A percentile compares a stretch with the other conserved stretches of the same genome.
These are phyloP conservation scores for Candida chilensis DNA, from an alignment of 805 yeast genomes.

Conservation along the genomic window DNA sequence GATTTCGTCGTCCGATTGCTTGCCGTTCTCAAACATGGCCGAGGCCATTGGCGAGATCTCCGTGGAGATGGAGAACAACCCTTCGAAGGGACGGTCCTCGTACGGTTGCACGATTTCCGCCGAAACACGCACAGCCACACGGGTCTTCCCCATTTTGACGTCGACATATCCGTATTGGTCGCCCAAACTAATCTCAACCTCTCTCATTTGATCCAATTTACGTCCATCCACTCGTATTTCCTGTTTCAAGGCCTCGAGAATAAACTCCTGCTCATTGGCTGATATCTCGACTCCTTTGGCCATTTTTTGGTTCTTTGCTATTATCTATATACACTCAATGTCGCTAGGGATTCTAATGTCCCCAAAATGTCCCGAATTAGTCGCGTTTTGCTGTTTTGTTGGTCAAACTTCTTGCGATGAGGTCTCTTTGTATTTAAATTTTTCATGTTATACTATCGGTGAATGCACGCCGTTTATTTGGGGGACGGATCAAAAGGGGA, in stretches of 20 bases:
- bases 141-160: conserved; percentile 67
- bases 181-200: conserved; percentile 56
- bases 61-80: conserved; percentile 72
- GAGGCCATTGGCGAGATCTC: conserved; percentile 90
- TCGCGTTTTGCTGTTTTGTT: no score
- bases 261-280: conserved; percentile 51
- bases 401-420: no score
- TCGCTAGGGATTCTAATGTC: no score
- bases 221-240: conserved; percentile 68
- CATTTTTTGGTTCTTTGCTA: conserved; percentile 37
- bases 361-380: no score
- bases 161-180: conserved; percentile 76
- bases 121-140: conserved; percentile 62
- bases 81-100: conserved; percentile 92
- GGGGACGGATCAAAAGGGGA: no score
- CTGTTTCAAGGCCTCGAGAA: conserved; percentile 52
- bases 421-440: no score
- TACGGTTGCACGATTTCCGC: conserved; percentile 73
- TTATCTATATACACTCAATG: no score
- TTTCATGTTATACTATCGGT: no score
- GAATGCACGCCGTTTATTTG: no score
- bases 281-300: conserved; percentile 55
- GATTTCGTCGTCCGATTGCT: conserved; percentile 72
- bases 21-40: conserved; percentile 69
- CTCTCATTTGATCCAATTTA: conserved; percentile 50